phyloP scores from a whole-genome alignment of 805 yeast species.

The Barnettozyma wickerhamii region DNA sequence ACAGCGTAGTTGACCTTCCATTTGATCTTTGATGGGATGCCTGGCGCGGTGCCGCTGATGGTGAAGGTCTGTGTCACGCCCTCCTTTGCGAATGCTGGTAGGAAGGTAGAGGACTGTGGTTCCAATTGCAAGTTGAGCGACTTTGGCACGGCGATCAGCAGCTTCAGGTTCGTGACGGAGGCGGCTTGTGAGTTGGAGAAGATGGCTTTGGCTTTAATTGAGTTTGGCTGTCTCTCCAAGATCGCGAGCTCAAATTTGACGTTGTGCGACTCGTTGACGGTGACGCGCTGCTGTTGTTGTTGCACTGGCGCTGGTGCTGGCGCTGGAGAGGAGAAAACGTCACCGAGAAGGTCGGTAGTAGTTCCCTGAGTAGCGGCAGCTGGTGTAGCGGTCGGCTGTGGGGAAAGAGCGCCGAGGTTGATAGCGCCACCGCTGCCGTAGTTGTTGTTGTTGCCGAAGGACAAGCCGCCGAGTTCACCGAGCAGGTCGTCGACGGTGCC shows the following conservation, averaged over 20 bases:
- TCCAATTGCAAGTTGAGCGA: conserved; percentile 50
- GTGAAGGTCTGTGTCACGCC: conserved; percentile 52
- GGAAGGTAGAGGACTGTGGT: conserved; percentile 54
- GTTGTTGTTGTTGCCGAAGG: conserved; percentile 29
- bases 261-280: conserved; percentile 40
- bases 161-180: conserved; percentile 47
- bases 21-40: conserved; percentile 56
- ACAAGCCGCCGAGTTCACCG: conserved; percentile 62
- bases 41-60: conserved; percentile 32
- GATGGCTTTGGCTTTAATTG: conserved; percentile 40
- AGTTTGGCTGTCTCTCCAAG: conserved; percentile 31
- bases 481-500: conserved; percentile 63
- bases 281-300: conserved; percentile 20
- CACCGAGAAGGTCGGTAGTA: conserved; percentile 22
- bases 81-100: conserved; percentile 44
- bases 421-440: conserved; percentile 54
- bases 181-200: conserved; percentile 48
- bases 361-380: conserved; percentile 10
- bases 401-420: conserved; percentile 32
- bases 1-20: conserved; percentile 63
- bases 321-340: conserved; percentile 12
- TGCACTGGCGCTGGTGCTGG: conserved; percentile 8
- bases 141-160: conserved; percentile 70
- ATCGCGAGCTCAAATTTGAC: conserved; percentile 47
- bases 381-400: conserved; percentile 19